Conservation (phyloP, 768 basidiomycete genomes). For the Galerina sulciceps region DNA sequence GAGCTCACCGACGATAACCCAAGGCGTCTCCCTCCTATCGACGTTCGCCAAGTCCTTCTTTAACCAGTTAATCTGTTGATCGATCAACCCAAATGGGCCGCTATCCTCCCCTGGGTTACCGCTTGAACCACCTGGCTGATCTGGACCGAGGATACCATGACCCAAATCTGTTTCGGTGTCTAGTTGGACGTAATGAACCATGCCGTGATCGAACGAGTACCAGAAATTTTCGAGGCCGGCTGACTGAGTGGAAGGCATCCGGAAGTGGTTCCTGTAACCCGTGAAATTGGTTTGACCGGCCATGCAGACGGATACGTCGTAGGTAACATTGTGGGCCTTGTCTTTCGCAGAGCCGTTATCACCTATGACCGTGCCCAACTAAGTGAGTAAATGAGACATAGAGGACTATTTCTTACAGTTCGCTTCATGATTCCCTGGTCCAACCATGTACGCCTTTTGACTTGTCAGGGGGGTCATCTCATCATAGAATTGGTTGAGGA, state of each 20-base stretch:
- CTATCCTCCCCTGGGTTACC: constrained; percentile 9
- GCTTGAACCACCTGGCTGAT: constrained; percentile 16
- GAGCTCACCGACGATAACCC: constrained; percentile 15
- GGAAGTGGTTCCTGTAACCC: constrained; percentile 20
- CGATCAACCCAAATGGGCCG: constrained; percentile 22
- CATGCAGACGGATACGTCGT: constrained; percentile 16
- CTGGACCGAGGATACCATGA: constrained; percentile 16
- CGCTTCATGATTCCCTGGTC: constrained; percentile 25
- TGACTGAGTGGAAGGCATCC: constrained; percentile 20
- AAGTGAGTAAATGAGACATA: neutral
- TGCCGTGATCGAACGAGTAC: constrained; percentile 25
- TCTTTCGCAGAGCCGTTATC: constrained; percentile 9
- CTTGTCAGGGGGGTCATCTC: constrained; percentile 22
- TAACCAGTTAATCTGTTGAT: constrained; percentile 24
- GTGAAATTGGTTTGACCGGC: constrained; percentile 26
- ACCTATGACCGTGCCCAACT: too few relatives aligned
- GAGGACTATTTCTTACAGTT: constrained; percentile 14
- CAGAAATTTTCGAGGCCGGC: constrained; percentile 23
- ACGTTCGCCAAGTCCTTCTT: constrained; percentile 16
- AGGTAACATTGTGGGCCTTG: too few relatives aligned
- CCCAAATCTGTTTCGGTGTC: constrained; percentile 26
- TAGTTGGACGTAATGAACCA: constrained; percentile 22
- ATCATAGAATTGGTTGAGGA: constrained; percentile 24
- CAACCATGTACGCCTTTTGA: constrained; percentile 24
- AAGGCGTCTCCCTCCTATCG: constrained; percentile 22